Percentiles rank a stretch among this genome's conserved stretches.
phyloP scores from a whole-genome alignment of 1,139 yeast genomes.

The Suhomyces wounanorum region DNA sequence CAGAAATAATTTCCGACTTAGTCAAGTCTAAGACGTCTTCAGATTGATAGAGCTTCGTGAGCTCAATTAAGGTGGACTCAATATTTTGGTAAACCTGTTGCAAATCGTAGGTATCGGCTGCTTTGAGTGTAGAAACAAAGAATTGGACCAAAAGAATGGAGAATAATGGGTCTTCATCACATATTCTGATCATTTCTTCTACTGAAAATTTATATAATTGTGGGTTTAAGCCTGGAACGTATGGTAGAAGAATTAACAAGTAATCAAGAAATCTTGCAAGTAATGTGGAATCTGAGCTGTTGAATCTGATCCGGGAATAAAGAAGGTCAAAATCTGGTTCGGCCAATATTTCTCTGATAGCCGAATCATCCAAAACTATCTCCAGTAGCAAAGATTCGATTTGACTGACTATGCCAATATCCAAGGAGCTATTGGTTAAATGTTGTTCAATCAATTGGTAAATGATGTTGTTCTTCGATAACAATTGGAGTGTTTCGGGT shows the following conservation, averaged over 20 bases:
- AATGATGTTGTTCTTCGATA: slow-evolving; percentile 15
- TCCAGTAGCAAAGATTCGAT: slow-evolving; percentile 21
- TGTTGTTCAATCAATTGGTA: slow-evolving; percentile 13
- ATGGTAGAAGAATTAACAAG: slow-evolving; percentile 19
- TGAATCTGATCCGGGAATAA: slow-evolving; percentile 9
- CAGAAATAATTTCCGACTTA: slow-evolving; percentile 21
- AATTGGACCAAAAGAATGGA: slow-evolving; percentile 30
- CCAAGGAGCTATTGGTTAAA: slow-evolving; percentile 11
- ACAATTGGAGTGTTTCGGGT: slow-evolving; percentile 20
- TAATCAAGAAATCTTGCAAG: slow-evolving; percentile 30
- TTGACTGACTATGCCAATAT: slow-evolving; percentile 21
- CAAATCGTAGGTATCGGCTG: slow-evolving; percentile 5
- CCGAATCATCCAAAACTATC: slow-evolving; percentile 10
- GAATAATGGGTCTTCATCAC: slow-evolving; percentile 29
- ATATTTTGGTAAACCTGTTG: slow-evolving; percentile 15
- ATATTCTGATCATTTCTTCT: slow-evolving; percentile 16
- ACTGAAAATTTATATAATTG: slow-evolving; percentile 16
- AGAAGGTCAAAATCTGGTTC: slow-evolving; percentile 10
- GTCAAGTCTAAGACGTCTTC: slow-evolving; percentile 9
- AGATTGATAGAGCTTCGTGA: slow-evolving; percentile 8
- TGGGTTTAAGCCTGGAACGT: slow-evolving; percentile 15
- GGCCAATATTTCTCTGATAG: slow-evolving; percentile 12
- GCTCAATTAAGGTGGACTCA: slow-evolving; percentile 16
- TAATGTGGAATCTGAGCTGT: slow-evolving; percentile 13
- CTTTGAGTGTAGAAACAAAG: slow-evolving; percentile 25